Evolutionary conservation across 805 yeast species (phyloP).

Genomic region (Allodekkera sacchari): DNA sequence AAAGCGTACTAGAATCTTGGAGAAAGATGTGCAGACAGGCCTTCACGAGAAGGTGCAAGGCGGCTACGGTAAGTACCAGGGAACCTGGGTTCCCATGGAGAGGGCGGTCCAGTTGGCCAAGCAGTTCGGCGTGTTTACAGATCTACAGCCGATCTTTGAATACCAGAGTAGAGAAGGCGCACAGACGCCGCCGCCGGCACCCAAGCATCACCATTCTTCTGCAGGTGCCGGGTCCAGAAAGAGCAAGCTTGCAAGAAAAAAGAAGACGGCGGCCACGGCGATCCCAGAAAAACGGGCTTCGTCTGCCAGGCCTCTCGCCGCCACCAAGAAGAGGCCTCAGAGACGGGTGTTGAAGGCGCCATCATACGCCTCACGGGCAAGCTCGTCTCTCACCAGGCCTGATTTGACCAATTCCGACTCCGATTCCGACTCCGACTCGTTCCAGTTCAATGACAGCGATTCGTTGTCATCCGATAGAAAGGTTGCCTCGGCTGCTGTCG

Average conservation of each 20-base stretch:
- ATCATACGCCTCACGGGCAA: too few species aligned
- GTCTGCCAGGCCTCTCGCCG: neutral
- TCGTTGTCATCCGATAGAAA: neutral
- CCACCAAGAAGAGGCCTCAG: too few species aligned
- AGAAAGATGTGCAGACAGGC: conserved; percentile 87
- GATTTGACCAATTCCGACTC: too few species aligned
- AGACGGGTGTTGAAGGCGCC: too few species aligned
- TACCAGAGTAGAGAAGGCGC: conserved; percentile 44
- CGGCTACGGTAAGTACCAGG: conserved; percentile 95
- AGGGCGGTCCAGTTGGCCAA: conserved; percentile 64
- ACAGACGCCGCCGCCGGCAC: conserved; percentile 49
- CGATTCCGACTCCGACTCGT: too few species aligned
- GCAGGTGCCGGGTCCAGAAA: conserved; percentile 28
- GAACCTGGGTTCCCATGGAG: conserved; percentile 88
- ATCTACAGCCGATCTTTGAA: conserved; percentile 58
- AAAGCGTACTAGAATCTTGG: conserved; percentile 83
- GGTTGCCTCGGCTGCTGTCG: conserved; percentile 3
- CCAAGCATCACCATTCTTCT: conserved; percentile 61
- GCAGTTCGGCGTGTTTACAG: conserved; percentile 54
- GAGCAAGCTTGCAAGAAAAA: conserved; percentile 8
- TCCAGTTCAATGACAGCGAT: too few species aligned
- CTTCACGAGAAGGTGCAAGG: conserved; percentile 92
- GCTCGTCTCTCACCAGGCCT: too few species aligned
- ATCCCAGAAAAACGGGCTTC: too few species aligned
- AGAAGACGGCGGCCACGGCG: too few species aligned